Base-by-base conservation (phyloP, 805 yeast species). In the Kazachstania viticola region DNA sequence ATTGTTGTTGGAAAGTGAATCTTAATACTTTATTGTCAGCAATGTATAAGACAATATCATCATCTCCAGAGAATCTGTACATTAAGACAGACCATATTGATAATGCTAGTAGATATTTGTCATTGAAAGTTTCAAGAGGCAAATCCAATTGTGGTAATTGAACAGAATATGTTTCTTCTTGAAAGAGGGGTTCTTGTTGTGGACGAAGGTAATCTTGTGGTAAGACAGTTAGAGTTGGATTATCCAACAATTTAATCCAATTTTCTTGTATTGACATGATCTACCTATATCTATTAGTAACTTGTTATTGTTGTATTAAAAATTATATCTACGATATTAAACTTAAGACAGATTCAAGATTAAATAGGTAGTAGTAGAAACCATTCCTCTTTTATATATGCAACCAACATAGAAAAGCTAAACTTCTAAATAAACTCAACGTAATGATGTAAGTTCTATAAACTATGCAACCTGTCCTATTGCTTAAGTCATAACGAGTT, bases 121-220 rank as follows among this genome's bases (percentile, higher is more conserved):
- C 40, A 21, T 37, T 21, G 26, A 41, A 34, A 21, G 37, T 31
- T 4, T 42, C 34, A 12, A 35, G 35, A n/a, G 56, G 46, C 29
- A 52, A 38, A 23, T 38, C 44, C 9, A 54, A 39, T 37, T 61
- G 60, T 5, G 59, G 52, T 5, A 49, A 6, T 14, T 49, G 42
- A n/a, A 46, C 32, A 32, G 66, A 58, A 4, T 57, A 45, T 43
- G 63, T 57, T 25, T 66, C 62, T 24, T 85, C 74, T 56, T 80
- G 83, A 17, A 76, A 75, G 6, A 74, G 65, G 38, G 73, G 75
- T 40, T 75, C 75, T 35, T 72, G 73, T 14, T 75, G 60, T 2
- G 94, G 94, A 49, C 80, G 74, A 41, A 80, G 73, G 55, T 69
- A 88, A 57, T 88, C 97, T 39, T 79, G 79, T 12, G 97, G 96